A percentile compares a stretch with the other conserved stretches of the same genome.
Conservation (phyloP, 2,329 filamentous ascomycete genomes). For the Trichoderma citrinoviride region DNA sequence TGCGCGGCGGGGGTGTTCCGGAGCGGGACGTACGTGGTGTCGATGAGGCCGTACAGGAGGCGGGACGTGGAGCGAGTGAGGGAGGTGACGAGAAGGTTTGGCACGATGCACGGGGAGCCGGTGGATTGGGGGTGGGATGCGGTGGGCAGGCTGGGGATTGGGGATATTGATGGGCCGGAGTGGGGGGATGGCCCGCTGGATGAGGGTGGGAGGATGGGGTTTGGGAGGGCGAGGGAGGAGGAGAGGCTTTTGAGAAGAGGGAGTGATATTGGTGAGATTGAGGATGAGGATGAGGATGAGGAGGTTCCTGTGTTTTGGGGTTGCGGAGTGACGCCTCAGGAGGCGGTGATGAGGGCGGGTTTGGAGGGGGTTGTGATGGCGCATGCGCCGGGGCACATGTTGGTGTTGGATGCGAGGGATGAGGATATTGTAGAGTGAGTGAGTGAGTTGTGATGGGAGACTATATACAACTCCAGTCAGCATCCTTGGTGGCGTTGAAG, state of each 20-base stretch:
- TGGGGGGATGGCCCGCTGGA: conserved; percentile 54
- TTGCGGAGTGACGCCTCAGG: conserved; percentile 65
- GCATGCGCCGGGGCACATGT: conserved; percentile 62
- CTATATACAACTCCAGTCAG: too few species aligned
- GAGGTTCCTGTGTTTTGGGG: conserved; percentile 60
- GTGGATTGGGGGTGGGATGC: conserved; percentile 64
- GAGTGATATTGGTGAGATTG: conserved; percentile 24
- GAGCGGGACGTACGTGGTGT: conserved; percentile 55
- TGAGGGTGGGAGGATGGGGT: conserved; percentile 37
- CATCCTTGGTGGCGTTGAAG: too few species aligned
- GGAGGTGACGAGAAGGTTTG: conserved; percentile 53
- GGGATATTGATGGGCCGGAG: conserved; percentile 50
- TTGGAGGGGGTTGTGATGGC: conserved; percentile 57
- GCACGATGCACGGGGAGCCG: conserved; percentile 61
- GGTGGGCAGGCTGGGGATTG: conserved; percentile 50
- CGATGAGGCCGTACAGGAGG: conserved; percentile 57
- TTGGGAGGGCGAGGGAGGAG: conserved; percentile 30
- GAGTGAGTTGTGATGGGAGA: neutral
- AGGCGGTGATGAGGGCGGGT: conserved; percentile 57
- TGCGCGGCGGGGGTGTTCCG: conserved; percentile 58
- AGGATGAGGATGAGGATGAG: conserved; percentile 28
- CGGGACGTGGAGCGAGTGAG: conserved; percentile 52
- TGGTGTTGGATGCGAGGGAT: conserved; percentile 53
- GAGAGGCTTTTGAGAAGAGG: conserved; percentile 27
- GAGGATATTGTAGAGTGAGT: conserved; percentile 34